Conservation (phyloP, 768 basidiomycete genomes). For the Vararia minispora region DNA sequence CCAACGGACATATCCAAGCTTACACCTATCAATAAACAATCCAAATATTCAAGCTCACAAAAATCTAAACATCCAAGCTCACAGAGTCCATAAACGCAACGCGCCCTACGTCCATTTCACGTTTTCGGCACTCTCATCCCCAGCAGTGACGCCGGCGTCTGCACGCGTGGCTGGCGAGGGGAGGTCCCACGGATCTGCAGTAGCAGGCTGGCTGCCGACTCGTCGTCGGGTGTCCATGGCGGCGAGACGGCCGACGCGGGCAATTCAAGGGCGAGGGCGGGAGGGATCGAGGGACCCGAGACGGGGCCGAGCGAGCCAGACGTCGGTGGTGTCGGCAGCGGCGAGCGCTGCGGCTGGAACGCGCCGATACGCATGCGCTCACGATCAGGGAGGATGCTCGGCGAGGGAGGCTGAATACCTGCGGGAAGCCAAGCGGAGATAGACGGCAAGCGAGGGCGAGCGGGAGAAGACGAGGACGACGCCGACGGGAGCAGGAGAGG, state of each 20-base stretch:
- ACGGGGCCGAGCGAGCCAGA: constrained; percentile 9
- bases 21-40: neutral
- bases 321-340: constrained; percentile 13
- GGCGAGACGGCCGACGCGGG: constrained; percentile 8
- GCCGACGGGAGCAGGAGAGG: neutral
- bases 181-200: constrained; percentile 11
- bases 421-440: constrained; percentile 13
- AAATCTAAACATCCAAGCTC: constrained; percentile 1
- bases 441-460: constrained; percentile 12
- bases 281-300: constrained; percentile 11
- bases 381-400: too few species aligned
- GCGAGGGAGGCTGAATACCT: too few species aligned
- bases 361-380: too few species aligned
- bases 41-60: neutral
- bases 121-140: constrained; percentile 7
- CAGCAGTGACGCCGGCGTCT: constrained; percentile 13
- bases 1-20: too few species aligned
- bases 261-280: constrained; percentile 13
- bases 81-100: too few species aligned
- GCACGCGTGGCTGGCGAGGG: constrained; percentile 10
- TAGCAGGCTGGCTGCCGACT: constrained; percentile 12
- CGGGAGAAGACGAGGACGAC: neutral
- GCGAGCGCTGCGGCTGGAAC: too few species aligned
- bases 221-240: constrained; percentile 14
- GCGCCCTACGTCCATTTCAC: too few species aligned